These are phyloP conservation scores for Fistulinella prunicolor DNA, from an alignment of 768 basidiomycete genomes.

Conservation along the genomic window DNA sequence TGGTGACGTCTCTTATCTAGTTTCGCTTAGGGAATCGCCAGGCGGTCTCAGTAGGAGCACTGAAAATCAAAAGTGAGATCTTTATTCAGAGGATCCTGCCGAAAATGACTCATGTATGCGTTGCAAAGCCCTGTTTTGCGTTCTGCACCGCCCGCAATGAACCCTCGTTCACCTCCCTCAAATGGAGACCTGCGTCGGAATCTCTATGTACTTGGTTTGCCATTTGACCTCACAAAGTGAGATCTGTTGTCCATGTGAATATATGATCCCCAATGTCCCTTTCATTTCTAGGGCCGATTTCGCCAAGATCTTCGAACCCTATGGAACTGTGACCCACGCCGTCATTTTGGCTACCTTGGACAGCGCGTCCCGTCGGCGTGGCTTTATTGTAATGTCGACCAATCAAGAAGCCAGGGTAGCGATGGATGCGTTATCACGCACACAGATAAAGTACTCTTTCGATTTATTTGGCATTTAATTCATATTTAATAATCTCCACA, in stretches of 20 bases:
- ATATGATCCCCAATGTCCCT: not conserved
- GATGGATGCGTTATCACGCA: conserved; percentile 64
- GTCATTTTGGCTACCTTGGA: conserved; percentile 84
- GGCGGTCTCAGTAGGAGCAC: conserved; percentile 46
- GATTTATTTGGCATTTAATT: not conserved
- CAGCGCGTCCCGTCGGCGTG: conserved; percentile 77
- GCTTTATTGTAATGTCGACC: conserved; percentile 77
- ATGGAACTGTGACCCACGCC: conserved; percentile 68
- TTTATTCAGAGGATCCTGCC: not conserved
- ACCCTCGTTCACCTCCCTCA: conserved; percentile 16
- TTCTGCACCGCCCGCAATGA: not conserved
- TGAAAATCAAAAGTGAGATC: conserved; percentile 54
- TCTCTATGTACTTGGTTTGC: conserved; percentile 80
- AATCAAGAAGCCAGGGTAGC: conserved; percentile 70
- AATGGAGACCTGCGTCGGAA: conserved; percentile 59
- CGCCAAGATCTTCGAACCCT: conserved; percentile 55
- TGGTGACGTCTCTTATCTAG: conserved; percentile 6
- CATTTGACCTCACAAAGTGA: conserved; percentile 78
- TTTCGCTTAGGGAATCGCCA: conserved; percentile 9
- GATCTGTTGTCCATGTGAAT: conserved; percentile 13
- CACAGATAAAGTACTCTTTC: conserved; percentile 58
- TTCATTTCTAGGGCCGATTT: conserved; percentile 48
- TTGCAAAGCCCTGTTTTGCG: conserved; percentile 39
- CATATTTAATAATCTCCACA: conserved; percentile 25
- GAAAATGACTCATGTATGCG: conserved; percentile 20